A percentile compares a stretch with the other conserved stretches of the same genome.
Evolutionary conservation across 441 rosid species (phyloP).

Genomic region (Adansonia grandidieri): DNA sequence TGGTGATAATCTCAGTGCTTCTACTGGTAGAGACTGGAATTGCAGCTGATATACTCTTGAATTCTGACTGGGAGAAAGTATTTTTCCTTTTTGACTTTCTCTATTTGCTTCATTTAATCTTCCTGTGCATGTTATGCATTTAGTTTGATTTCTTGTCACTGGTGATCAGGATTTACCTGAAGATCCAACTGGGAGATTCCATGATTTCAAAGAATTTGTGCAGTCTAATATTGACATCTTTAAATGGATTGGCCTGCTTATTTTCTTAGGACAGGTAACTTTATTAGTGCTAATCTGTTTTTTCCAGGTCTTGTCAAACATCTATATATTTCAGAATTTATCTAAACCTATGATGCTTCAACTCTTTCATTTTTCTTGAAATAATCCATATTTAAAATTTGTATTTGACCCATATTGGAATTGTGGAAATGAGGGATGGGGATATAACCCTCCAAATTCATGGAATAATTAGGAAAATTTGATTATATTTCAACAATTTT

Average conservation of each 20-base stretch:
- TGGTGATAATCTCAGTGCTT: constrained; percentile 42
- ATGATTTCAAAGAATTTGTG: constrained; percentile 51
- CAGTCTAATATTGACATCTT: constrained; percentile 45
- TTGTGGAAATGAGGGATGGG: too few species aligned
- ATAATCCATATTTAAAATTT: too few species aligned
- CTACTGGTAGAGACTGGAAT: constrained; percentile 44
- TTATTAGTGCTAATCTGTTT: background rate
- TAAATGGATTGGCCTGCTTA: constrained; percentile 47
- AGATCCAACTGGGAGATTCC: constrained; percentile 58
- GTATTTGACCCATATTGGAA: too few species aligned
- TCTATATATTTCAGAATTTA: too few species aligned
- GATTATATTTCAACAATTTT: too few species aligned
- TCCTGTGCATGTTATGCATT: too few species aligned
- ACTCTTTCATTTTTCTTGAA: too few species aligned
- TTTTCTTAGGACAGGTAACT: constrained; percentile 51
- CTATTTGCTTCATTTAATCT: background rate
- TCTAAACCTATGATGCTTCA: too few species aligned
- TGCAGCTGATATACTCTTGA: constrained; percentile 51
- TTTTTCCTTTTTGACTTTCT: background rate
- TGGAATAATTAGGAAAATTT: too few species aligned
- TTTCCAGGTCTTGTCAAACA: background rate
- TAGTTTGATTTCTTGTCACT: background rate
- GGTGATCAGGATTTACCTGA: constrained; percentile 56
- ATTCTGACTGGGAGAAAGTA: constrained; percentile 64
- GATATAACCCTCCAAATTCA: too few species aligned